These are phyloP conservation scores for Fusarium sulawesiense DNA, from an alignment of 2,329 filamentous ascomycete species.

Conservation along the genomic window DNA sequence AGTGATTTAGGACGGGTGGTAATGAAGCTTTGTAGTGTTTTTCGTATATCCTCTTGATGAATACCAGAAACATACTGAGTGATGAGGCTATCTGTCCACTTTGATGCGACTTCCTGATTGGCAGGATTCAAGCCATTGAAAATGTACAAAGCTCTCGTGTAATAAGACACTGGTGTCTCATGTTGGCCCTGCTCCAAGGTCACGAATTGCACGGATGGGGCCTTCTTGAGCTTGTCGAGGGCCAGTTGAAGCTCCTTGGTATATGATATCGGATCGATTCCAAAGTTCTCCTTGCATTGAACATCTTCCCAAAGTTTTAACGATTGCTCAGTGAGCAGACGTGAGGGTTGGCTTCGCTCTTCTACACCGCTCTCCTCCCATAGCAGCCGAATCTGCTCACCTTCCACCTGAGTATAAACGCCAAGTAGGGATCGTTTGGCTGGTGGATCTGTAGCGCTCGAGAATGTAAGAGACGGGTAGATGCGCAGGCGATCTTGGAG, in stretches of 20 bases:
- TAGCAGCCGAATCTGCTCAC: slow-evolving; percentile 63
- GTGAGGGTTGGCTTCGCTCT: slow-evolving; percentile 30
- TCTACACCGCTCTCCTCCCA: slow-evolving; percentile 46
- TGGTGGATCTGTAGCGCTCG: slow-evolving; percentile 39
- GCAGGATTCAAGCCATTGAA: slow-evolving; percentile 30
- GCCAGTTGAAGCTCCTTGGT: slow-evolving; percentile 64
- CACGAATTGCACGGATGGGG: slow-evolving; percentile 65
- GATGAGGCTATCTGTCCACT: slow-evolving; percentile 45
- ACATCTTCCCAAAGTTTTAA: slow-evolving; percentile 61
- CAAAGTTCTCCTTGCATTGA: slow-evolving; percentile 55
- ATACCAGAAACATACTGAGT: slow-evolving; percentile 66
- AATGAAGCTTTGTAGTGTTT: slow-evolving; percentile 49
- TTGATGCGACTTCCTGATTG: slow-evolving; percentile 4
- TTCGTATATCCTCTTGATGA: slow-evolving; percentile 57
- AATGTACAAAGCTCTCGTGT: slow-evolving; percentile 53
- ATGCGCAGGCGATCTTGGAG: slow-evolving; percentile 59
- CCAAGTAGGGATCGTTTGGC: slow-evolving; percentile 64
- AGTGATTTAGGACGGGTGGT: slow-evolving; percentile 22
- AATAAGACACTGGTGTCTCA: slow-evolving; percentile 64
- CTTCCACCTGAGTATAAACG: slow-evolving; percentile 65
- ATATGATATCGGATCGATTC: slow-evolving; percentile 60
- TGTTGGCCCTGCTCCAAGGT: slow-evolving; percentile 64
- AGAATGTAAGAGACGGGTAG: slow-evolving; percentile 61
- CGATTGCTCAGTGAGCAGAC: slow-evolving; percentile 48
- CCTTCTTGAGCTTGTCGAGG: slow-evolving; percentile 62